Conservation (phyloP, 2,329 filamentous ascomycete species). For the Xylaria sp. region DNA sequence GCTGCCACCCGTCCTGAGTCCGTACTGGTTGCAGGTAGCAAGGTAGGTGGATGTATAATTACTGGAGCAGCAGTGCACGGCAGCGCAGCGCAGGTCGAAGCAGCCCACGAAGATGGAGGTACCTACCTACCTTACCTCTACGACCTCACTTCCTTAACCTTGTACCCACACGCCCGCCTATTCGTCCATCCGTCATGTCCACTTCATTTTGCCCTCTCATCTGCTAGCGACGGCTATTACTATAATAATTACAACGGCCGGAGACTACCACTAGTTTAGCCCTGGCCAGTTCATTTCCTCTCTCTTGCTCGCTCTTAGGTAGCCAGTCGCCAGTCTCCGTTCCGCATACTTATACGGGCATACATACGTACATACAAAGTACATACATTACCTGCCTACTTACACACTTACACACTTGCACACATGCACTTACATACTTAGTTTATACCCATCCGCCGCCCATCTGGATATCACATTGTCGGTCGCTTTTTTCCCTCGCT, state of each 20-base stretch:
- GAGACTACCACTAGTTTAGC: constrained; percentile 34
- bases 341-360: background rate
- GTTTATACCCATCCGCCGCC: constrained; percentile 8
- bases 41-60: too few species aligned
- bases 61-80: too few species aligned
- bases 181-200: constrained; percentile 3
- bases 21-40: too few species aligned
- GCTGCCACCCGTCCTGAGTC: background rate
- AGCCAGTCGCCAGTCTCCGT: background rate
- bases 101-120: too few species aligned
- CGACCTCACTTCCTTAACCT: background rate
- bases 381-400: background rate
- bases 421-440: background rate
- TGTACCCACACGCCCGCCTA: constrained; percentile 7
- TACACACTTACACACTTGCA: background rate
- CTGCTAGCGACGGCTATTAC: constrained; percentile 42
- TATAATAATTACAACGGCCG: constrained; percentile 35
- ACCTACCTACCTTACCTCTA: background rate
- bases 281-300: constrained; percentile 31
- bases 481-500: constrained; percentile 32
- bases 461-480: constrained; percentile 29
- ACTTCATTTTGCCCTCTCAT: constrained; percentile 26
- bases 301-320: constrained; percentile 13
- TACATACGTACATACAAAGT: background rate
- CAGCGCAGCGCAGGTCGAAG: too few species aligned